phyloP scores from a whole-genome alignment of 805 yeast species.

The Cyberlindnera bimundalis region DNA sequence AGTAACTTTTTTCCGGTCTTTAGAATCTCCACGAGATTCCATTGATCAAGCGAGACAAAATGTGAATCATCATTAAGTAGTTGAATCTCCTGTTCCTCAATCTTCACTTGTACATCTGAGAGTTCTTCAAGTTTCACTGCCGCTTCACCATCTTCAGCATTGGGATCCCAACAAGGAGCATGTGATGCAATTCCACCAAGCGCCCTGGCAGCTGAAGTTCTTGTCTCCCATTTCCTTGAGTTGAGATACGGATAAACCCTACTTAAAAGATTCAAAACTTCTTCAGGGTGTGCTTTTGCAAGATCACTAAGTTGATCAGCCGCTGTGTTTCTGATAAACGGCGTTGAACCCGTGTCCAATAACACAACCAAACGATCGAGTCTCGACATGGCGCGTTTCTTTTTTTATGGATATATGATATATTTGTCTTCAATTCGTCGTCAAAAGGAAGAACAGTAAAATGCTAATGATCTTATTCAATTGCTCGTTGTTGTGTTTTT shows the following conservation, averaged over 20 bases:
- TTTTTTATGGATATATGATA: too few species aligned
- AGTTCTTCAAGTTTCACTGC: conserved; percentile 26
- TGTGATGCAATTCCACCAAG: conserved; percentile 88
- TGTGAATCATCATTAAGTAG: conserved; percentile 34
- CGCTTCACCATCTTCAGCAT: conserved; percentile 19
- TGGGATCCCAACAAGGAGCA: conserved; percentile 84
- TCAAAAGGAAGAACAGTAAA: background rate
- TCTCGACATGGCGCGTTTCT: conserved; percentile 35
- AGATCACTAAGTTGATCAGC: conserved; percentile 95
- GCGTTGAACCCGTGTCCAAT: conserved; percentile 92
- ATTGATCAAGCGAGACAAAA: conserved; percentile 46
- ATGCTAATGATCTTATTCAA: too few species aligned
- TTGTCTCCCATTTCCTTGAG: conserved; percentile 90
- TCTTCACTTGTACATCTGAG: conserved; percentile 17
- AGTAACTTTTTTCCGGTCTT: conserved; percentile 46
- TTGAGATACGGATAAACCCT: conserved; percentile 87
- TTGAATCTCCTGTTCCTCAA: conserved; percentile 24
- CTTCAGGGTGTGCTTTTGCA: conserved; percentile 94
- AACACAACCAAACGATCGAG: conserved; percentile 43
- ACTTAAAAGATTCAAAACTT: conserved; percentile 73
- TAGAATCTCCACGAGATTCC: conserved; percentile 47
- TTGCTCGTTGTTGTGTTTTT: background rate
- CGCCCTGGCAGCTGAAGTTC: conserved; percentile 92
- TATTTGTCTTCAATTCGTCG: too few species aligned
- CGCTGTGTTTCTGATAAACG: conserved; percentile 90